These are phyloP conservation scores for Picea abies DNA, from an alignment of 83 land plant genomes.

Conservation along the genomic window DNA sequence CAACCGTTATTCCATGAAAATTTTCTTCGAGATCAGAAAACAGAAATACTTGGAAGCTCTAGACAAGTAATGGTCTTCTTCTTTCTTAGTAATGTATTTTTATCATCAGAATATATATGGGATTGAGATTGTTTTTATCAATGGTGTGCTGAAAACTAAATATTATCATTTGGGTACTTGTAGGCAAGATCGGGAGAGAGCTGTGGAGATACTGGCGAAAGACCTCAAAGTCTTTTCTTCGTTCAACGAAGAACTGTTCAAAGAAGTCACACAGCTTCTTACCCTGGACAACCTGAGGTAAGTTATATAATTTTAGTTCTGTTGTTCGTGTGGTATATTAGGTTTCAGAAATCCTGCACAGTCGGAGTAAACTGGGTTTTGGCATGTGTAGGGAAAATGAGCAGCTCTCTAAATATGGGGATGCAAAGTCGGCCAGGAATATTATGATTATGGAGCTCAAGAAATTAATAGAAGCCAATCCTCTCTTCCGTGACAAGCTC, in stretches of 20 bases:
- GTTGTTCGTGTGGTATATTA: not conserved
- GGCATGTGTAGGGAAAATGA: conserved; percentile 70
- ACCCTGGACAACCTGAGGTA: conserved; percentile 86
- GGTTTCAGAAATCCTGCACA: conserved; percentile 17
- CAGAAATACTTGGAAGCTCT: conserved; percentile 78
- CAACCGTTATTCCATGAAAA: conserved; percentile 77
- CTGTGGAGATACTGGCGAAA: conserved; percentile 86
- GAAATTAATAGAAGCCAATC: conserved; percentile 85
- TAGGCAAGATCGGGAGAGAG: conserved; percentile 85
- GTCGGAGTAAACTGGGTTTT: conserved; percentile 34
- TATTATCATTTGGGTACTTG: not conserved
- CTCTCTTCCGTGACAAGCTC: conserved; percentile 81
- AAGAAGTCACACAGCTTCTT: conserved; percentile 85
- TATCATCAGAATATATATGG: not conserved
- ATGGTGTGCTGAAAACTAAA: not conserved
- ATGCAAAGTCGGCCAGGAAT: conserved; percentile 79
- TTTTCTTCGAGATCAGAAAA: conserved; percentile 75
- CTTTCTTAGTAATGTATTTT: not conserved
- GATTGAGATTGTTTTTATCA: not conserved
- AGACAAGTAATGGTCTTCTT: conserved; percentile 44
- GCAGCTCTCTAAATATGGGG: conserved; percentile 87
- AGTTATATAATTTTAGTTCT: not conserved
- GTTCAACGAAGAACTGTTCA: conserved; percentile 86
- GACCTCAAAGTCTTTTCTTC: conserved; percentile 83
- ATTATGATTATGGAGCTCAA: conserved; percentile 87